Evolutionary conservation across 2,329 filamentous ascomycete species (phyloP).

Genomic region (Lecanicillium sp.): DNA sequence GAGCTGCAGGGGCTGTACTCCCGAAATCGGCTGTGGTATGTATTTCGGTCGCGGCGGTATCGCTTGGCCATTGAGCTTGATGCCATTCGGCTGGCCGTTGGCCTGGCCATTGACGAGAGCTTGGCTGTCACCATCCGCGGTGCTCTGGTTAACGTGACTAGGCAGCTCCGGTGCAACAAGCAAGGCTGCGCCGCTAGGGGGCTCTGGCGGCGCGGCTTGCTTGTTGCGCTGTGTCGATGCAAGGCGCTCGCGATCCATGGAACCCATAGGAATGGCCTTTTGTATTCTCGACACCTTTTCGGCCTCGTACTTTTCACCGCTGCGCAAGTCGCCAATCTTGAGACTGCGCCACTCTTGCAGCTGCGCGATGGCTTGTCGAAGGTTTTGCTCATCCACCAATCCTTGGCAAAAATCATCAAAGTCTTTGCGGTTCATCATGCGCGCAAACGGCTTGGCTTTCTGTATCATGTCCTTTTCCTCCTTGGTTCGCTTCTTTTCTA

Average conservation of each 20-base stretch:
- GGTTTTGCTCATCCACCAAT: constrained; percentile 82
- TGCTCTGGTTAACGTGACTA: constrained; percentile 33
- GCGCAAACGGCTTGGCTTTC: constrained; percentile 90
- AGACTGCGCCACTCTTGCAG: constrained; percentile 89
- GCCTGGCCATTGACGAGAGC: constrained; percentile 47
- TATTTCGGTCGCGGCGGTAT: constrained; percentile 43
- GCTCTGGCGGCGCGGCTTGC: constrained; percentile 61
- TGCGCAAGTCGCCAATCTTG: constrained; percentile 76
- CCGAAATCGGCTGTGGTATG: constrained; percentile 50
- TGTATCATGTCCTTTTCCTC: constrained; percentile 88
- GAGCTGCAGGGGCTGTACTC: constrained; percentile 59
- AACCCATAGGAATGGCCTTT: constrained; percentile 64
- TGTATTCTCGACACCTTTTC: constrained; percentile 77
- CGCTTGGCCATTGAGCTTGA: constrained; percentile 28
- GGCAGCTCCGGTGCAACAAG: constrained; percentile 76
- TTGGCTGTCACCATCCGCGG: constrained; percentile 44
- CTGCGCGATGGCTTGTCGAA: constrained; percentile 82
- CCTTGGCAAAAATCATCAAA: constrained; percentile 82
- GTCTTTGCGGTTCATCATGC: constrained; percentile 92
- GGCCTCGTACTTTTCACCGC: constrained; percentile 85
- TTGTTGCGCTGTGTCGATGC: constrained; percentile 64
- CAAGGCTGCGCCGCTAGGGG: constrained; percentile 66
- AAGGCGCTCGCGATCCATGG: constrained; percentile 75
- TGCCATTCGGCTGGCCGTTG: constrained; percentile 39
- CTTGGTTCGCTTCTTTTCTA: constrained; percentile 93